Percentiles rank a stretch among this genome's conserved stretches.
phyloP scores from a whole-genome alignment of 2,329 filamentous ascomycete genomes.

The Phaeosphaeria sp. region DNA sequence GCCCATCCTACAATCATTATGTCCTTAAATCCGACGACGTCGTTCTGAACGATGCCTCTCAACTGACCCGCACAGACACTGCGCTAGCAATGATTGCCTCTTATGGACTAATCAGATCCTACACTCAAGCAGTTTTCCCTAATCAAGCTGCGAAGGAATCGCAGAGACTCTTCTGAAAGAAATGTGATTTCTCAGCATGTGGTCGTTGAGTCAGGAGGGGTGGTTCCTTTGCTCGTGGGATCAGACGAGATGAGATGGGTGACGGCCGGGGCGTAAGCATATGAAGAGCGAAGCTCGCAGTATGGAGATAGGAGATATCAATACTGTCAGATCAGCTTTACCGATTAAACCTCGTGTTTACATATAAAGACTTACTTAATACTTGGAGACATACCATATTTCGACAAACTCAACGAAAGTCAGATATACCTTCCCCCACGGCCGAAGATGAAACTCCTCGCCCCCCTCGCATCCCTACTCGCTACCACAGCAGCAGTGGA shows the following conservation, averaged over 20 bases:
- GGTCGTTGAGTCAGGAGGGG: too few relatives aligned
- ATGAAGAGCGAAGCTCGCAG: too few relatives aligned
- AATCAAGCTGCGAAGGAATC: too few relatives aligned
- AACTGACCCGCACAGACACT: not conserved
- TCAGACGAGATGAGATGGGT: too few relatives aligned
- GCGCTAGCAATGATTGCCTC: not conserved
- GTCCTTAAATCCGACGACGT: not conserved
- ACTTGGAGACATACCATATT: too few relatives aligned
- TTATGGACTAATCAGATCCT: not conserved
- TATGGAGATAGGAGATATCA: not conserved
- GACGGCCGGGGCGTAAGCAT: not conserved
- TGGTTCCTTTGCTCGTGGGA: too few relatives aligned
- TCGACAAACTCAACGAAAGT: too few relatives aligned
- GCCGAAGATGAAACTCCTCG: conserved; percentile 1
- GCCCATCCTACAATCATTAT: not conserved
- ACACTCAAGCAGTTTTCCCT: too few relatives aligned
- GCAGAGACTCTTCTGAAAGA: too few relatives aligned
- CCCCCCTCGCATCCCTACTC: not conserved
- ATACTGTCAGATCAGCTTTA: not conserved
- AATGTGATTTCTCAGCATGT: not conserved
- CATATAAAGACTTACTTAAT: conserved; percentile 6
- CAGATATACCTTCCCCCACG: too few relatives aligned
- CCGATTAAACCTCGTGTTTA: not conserved
- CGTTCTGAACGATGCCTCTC: not conserved
- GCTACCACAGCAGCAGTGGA: conserved; percentile 2